phyloP scores from a whole-genome alignment of 495 filamentous ascomycete genomes.

The Penicillium coprophilum region DNA sequence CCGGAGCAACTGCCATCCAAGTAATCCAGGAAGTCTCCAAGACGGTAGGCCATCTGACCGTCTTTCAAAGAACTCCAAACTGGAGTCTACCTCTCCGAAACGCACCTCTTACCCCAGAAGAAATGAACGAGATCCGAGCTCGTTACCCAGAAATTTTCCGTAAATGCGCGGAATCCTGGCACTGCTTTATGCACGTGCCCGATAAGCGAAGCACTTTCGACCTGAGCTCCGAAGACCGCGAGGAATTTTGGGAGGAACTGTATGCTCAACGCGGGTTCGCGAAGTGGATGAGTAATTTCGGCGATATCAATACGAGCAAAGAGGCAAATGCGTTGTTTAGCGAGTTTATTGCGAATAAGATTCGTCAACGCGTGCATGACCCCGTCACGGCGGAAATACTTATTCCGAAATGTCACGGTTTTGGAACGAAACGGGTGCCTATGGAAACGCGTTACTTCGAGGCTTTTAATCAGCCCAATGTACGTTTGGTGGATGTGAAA shows the following conservation, averaged over 20 bases:
- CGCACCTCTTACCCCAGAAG: slow-evolving; percentile 37
- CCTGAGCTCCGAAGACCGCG: slow-evolving; percentile 42
- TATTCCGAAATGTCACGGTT: slow-evolving; percentile 50
- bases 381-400: slow-evolving; percentile 47
- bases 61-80: slow-evolving; percentile 51
- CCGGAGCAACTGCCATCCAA: slow-evolving; percentile 48
- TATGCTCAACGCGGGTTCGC: slow-evolving; percentile 39
- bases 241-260: slow-evolving; percentile 32
- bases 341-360: slow-evolving; percentile 37
- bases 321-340: slow-evolving; percentile 28
- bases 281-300: slow-evolving; percentile 33
- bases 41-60: slow-evolving; percentile 35
- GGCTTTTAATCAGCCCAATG: slow-evolving; percentile 47
- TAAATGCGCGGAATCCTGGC: slow-evolving; percentile 19
- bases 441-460: slow-evolving; percentile 56
- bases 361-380: slow-evolving; percentile 47
- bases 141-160: slow-evolving; percentile 45
- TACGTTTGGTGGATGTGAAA: slow-evolving; percentile 49
- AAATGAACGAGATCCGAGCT: slow-evolving; percentile 42
- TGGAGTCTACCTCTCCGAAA: slow-evolving; percentile 52
- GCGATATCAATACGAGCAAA: slow-evolving; percentile 26
- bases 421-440: slow-evolving; percentile 49
- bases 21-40: slow-evolving; percentile 28
- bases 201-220: slow-evolving; percentile 43
- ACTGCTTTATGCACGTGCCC: slow-evolving; percentile 34